Conservation (phyloP, 2,329 filamentous ascomycete species). For the Colletotrichum sojae region DNA sequence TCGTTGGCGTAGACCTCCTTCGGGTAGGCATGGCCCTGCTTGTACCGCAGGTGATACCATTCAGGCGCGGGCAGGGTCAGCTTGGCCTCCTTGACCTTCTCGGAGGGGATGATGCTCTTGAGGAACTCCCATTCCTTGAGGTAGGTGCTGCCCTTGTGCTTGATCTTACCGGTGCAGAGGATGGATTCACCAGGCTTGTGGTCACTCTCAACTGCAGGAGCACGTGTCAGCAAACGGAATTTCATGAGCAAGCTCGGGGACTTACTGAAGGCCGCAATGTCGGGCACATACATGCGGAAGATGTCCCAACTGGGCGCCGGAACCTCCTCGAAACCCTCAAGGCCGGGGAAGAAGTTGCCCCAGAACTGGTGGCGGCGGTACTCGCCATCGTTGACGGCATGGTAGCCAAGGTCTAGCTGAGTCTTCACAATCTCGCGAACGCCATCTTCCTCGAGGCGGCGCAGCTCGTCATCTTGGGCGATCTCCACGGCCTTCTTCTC, state of each 20-base stretch:
- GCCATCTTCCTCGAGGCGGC: slow-evolving; percentile 74
- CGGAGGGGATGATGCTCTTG: slow-evolving; percentile 66
- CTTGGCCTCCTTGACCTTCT: slow-evolving; percentile 75
- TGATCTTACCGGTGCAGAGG: slow-evolving; percentile 62
- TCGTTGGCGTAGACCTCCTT: slow-evolving; percentile 69
- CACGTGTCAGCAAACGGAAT: background rate
- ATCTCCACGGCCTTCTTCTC: slow-evolving; percentile 46
- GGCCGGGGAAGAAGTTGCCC: slow-evolving; percentile 54
- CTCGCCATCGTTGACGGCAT: slow-evolving; percentile 79
- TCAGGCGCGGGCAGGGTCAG: slow-evolving; percentile 73
- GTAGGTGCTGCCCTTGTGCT: slow-evolving; percentile 60
- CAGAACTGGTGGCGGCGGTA: slow-evolving; percentile 61
- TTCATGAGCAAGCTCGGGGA: background rate
- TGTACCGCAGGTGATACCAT: slow-evolving; percentile 75
- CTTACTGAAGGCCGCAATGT: slow-evolving; percentile 58
- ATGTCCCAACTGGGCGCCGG: slow-evolving; percentile 50
- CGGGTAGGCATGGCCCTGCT: slow-evolving; percentile 69
- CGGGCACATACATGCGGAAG: slow-evolving; percentile 56
- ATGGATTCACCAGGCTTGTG: slow-evolving; percentile 63
- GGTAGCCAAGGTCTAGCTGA: slow-evolving; percentile 77
- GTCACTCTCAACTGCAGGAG: slow-evolving; percentile 54
- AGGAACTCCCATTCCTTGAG: slow-evolving; percentile 59
- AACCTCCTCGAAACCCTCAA: slow-evolving; percentile 58
- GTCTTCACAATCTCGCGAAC: slow-evolving; percentile 77
- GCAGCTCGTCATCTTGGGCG: slow-evolving; percentile 66